phyloP scores from a whole-genome alignment of 2,329 filamentous ascomycete genomes.

The Exophiala phaeomuriformis region DNA sequence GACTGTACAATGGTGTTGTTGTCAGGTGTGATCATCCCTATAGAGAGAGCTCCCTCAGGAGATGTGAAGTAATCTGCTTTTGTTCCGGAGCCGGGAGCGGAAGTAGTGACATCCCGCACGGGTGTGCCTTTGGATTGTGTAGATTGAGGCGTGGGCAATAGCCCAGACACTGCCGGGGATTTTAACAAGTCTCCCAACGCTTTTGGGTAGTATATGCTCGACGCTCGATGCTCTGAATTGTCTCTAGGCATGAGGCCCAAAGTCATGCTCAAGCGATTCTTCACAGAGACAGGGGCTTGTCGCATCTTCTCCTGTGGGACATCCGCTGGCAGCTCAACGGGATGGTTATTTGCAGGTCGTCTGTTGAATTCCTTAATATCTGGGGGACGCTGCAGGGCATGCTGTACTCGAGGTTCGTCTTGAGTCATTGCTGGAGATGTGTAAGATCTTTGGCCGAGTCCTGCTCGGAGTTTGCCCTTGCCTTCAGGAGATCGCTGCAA shows the following conservation, averaged over 20 bases:
- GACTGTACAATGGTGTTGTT: constrained; percentile 4
- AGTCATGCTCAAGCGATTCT: constrained; percentile 24
- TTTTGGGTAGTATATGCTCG: constrained; percentile 22
- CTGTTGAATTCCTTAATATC: constrained; percentile 7
- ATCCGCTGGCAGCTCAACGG: constrained; percentile 26
- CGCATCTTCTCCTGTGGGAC: constrained; percentile 23
- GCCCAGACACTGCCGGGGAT: constrained; percentile 12
- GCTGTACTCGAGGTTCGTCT: not conserved
- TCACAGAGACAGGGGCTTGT: constrained; percentile 24
- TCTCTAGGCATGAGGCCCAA: constrained; percentile 17
- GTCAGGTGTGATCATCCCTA: constrained; percentile 12
- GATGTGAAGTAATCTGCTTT: constrained; percentile 12
- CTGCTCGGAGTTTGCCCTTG: constrained; percentile 1
- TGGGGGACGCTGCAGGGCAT: not conserved
- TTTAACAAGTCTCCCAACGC: constrained; percentile 21
- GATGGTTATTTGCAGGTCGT: constrained; percentile 6
- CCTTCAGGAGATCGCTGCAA: constrained; percentile 7
- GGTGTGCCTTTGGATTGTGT: constrained; percentile 12
- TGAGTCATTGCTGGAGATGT: not conserved
- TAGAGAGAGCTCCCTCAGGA: constrained; percentile 11
- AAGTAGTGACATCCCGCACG: constrained; percentile 12
- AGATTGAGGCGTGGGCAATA: constrained; percentile 11
- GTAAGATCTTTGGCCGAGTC: not conserved
- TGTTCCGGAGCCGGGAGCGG: constrained; percentile 3
- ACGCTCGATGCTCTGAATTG: constrained; percentile 18